These are phyloP conservation scores for Alternaria arborescens DNA, from an alignment of 2,329 filamentous ascomycete genomes.

Conservation along the genomic window DNA sequence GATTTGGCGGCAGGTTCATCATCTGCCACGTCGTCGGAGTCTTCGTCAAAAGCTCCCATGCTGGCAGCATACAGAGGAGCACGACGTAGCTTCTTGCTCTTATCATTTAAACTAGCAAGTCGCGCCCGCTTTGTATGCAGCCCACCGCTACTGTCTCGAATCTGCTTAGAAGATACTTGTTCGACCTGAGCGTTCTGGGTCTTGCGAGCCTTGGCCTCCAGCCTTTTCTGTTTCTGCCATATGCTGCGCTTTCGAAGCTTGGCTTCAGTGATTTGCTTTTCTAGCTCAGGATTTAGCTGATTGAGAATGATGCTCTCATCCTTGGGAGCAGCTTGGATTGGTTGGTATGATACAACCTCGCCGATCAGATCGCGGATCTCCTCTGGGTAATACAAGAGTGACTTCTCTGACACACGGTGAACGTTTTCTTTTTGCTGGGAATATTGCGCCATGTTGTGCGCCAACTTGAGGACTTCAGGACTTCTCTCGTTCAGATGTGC, in stretches of 20 bases:
- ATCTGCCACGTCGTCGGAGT: conserved; percentile 15
- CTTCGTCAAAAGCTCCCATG: conserved; percentile 14
- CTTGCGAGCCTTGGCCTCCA: conserved; percentile 28
- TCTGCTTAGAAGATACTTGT: conserved; percentile 18
- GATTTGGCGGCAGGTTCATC: conserved; percentile 14
- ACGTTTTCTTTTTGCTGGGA: conserved; percentile 27
- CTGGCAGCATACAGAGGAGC: conserved; percentile 17
- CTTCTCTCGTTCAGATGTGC: conserved; percentile 57
- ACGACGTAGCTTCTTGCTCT: conserved; percentile 29
- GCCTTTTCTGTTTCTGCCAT: conserved; percentile 26
- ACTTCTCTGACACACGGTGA: conserved; percentile 24
- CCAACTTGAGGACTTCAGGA: conserved; percentile 58
- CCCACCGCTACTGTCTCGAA: conserved; percentile 6
- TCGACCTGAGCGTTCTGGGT: conserved; percentile 33
- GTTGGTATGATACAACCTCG: conserved; percentile 29
- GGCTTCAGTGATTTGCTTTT: conserved; percentile 31
- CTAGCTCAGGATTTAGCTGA: conserved; percentile 29
- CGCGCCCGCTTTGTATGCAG: conserved; percentile 29
- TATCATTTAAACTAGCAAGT: conserved; percentile 41
- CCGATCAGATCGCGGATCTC: conserved; percentile 39
- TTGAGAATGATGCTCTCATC: conserved; percentile 41
- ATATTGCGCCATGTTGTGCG: conserved; percentile 59
- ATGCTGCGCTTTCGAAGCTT: conserved; percentile 23
- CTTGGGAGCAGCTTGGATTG: conserved; percentile 32
- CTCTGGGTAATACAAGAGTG: conserved; percentile 44